Evolutionary conservation across 2,329 filamentous ascomycete species (phyloP).

Genomic region (Chrysoporthe deuterocubensis): DNA sequence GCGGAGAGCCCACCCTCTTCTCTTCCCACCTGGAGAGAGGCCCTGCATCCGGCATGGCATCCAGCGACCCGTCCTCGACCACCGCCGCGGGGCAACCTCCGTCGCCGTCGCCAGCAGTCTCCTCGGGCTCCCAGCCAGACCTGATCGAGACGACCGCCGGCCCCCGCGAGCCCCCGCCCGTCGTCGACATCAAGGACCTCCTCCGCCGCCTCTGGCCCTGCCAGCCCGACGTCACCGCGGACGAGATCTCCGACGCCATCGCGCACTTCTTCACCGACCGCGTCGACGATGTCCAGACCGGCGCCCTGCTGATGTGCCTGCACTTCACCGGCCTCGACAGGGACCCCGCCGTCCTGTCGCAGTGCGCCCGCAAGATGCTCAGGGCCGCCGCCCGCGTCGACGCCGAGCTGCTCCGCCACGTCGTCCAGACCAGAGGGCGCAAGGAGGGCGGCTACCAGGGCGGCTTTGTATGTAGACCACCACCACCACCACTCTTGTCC

Average conservation of each 20-base stretch:
- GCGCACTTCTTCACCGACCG: constrained; percentile 90
- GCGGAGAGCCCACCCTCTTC: background rate
- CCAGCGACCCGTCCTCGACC: background rate
- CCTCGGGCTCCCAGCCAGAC: constrained; percentile 22
- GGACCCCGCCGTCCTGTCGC: constrained; percentile 81
- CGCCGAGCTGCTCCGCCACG: constrained; percentile 59
- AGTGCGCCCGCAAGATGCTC: constrained; percentile 84
- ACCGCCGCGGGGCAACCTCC: background rate
- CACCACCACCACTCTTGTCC: background rate
- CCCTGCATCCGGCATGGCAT: background rate
- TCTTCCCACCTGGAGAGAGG: background rate
- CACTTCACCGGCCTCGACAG: constrained; percentile 90
- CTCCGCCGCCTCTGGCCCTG: constrained; percentile 70
- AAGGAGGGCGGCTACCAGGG: constrained; percentile 78
- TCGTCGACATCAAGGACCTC: constrained; percentile 69
- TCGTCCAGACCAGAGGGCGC: constrained; percentile 63
- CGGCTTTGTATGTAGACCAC: constrained; percentile 69
- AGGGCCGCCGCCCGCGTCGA: constrained; percentile 77
- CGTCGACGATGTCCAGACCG: constrained; percentile 85
- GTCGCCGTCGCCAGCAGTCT: background rate
- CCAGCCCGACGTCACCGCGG: constrained; percentile 63
- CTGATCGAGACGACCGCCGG: constrained; percentile 22
- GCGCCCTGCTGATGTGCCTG: constrained; percentile 84
- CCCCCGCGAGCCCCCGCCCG: constrained; percentile 27
- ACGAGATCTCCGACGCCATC: constrained; percentile 88